phyloP scores from a whole-genome alignment of 2,329 filamentous ascomycete genomes.

The Colletotrichum kahawae region DNA sequence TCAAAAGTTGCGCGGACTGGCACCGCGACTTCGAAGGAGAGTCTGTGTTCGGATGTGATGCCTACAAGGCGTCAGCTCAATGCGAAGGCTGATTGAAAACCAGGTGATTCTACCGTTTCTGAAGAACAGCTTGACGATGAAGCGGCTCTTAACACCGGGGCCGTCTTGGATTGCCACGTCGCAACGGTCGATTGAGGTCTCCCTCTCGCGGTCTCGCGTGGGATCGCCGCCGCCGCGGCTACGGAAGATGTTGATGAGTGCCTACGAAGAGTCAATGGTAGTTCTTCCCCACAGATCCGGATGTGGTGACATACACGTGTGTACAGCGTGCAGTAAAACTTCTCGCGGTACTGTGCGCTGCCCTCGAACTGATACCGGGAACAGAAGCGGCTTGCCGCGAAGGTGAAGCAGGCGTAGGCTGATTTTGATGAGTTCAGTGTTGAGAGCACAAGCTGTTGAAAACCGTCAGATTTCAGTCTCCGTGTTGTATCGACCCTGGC shows the following conservation, averaged over 20 bases:
- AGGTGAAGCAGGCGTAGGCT: constrained; percentile 75
- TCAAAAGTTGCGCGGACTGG: constrained; percentile 80
- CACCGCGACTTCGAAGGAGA: constrained; percentile 77
- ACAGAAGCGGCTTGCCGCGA: constrained; percentile 74
- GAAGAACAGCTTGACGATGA: constrained; percentile 76
- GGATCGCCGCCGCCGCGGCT: constrained; percentile 65
- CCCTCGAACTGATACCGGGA: constrained; percentile 72
- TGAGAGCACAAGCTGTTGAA: constrained; percentile 69
- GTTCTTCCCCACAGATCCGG: rapidly evolving
- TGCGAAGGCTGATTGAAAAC: too few relatives aligned
- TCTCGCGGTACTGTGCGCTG: constrained; percentile 53
- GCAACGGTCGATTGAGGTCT: constrained; percentile 75
- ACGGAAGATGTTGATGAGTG: constrained; percentile 77
- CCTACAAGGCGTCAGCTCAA: constrained; percentile 42
- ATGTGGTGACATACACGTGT: constrained; percentile 58
- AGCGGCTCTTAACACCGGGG: constrained; percentile 72
- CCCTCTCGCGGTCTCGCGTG: constrained; percentile 62
- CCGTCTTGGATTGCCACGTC: constrained; percentile 77
- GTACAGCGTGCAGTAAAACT: constrained; percentile 78
- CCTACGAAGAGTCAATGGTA: constrained; percentile 39
- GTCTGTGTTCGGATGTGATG: constrained; percentile 76
- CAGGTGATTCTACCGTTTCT: constrained; percentile 61
- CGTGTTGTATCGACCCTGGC: background rate
- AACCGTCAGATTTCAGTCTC: background rate
- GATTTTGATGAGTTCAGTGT: constrained; percentile 82